Base-by-base conservation (phyloP, 129 eudicot species). In the Chrysanthemum seticuspe region DNA sequence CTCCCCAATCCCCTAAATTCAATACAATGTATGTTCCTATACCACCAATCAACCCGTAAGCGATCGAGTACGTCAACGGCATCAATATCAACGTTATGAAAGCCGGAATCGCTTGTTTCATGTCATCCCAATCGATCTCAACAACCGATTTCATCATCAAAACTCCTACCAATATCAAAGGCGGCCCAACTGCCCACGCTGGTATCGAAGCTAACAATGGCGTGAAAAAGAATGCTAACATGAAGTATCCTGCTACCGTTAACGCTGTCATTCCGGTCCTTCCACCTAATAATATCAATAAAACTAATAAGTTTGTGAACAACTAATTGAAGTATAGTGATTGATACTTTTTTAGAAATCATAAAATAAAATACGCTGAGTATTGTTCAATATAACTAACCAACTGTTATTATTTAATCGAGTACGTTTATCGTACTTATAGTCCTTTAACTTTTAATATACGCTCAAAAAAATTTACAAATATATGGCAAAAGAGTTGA, bases 161-260 rank as follows among this genome's bases (percentile, higher is more conserved):
- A 58, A 90, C 98, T 18, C 98, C 98, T 27, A 93, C 98, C 60
- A 93, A 61, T 7, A 93, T 79, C 81, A 93, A 68, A 75, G 98
- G 93, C 63, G 98, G 96, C 61, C 97, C 98, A 71, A 94, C 98
- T 59, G 98, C 98, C 97, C 98, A 94, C 19, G 97, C 73, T 68
- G 98, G 98, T 50, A 94, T 94, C 23, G 98, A 90, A 40, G 98
- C 98, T 65, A 94, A 29, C 66, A 94, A 27, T 61, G 97, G 97
- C 57, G 97, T 94, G 65, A 94, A 85, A 82, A 94, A 94, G 1
- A 94, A 84, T 27, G 98, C 85, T 68, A 94, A 71, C 85, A 94
- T 53, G 16, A 94, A 94, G 29, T 94, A 94, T 0, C 77, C 89
- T 1, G 96, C 97, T 68, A 79, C 98, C 15, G 98, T 90, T 63